phyloP scores from a whole-genome alignment of 768 basidiomycete species.

The Ramaria sp. region DNA sequence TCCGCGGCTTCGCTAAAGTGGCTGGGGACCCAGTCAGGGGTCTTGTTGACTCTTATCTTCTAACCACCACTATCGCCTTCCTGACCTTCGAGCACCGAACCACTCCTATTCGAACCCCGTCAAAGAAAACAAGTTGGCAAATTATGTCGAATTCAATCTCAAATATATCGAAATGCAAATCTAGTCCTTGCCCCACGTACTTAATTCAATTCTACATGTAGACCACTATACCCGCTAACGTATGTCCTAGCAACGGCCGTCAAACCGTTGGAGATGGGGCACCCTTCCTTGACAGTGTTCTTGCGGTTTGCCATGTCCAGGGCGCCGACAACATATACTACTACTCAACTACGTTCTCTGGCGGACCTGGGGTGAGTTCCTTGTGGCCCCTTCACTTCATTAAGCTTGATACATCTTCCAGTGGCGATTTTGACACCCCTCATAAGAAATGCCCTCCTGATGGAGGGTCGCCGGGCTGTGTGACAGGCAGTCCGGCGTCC shows the following conservation, averaged over 20 bases:
- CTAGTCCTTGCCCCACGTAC: conserved; percentile 94
- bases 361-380: conserved; percentile 72
- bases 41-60: conserved; percentile 9
- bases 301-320: conserved; percentile 79
- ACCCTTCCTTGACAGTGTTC: conserved; percentile 65
- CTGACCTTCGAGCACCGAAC: conserved; percentile 11
- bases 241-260: conserved; percentile 72
- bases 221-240: background rate
- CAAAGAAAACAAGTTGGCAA: conserved; percentile 68
- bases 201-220: background rate
- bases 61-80: conserved; percentile 12
- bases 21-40: conserved; percentile 4
- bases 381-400: background rate
- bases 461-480: conserved; percentile 89
- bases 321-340: conserved; percentile 80
- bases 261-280: conserved; percentile 97
- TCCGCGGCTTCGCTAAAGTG: background rate
- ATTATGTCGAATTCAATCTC: conserved; percentile 65
- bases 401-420: conserved; percentile 17
- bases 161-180: conserved; percentile 66
- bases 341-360: conserved; percentile 90
- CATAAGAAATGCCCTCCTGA: conserved; percentile 90
- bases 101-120: conserved; percentile 14
- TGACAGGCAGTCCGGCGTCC: conserved; percentile 87
- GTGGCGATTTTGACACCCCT: conserved; percentile 95